Conservation (phyloP, 139 green algal species). For the Tetradesmus obliquus region DNA sequence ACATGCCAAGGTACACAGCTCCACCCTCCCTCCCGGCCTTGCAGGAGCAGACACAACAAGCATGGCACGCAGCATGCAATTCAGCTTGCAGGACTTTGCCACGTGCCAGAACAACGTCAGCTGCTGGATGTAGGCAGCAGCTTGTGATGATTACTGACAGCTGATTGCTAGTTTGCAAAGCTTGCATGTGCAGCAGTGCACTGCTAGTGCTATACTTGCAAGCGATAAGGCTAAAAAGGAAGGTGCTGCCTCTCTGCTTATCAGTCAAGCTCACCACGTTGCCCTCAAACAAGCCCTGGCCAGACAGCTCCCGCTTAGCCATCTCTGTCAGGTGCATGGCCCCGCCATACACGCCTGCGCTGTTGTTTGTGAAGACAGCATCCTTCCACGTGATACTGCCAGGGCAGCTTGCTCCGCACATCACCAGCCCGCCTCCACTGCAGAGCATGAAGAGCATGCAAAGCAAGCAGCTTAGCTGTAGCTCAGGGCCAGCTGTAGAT, state of each 20-base stretch:
- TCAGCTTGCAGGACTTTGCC: too few relatives aligned
- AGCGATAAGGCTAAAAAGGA: too few relatives aligned
- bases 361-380: slow-evolving; percentile 2
- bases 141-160: neutral
- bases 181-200: neutral
- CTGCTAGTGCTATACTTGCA: too few relatives aligned
- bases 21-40: neutral
- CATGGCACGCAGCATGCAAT: too few relatives aligned
- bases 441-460: neutral
- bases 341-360: slow-evolving; percentile 3
- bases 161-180: too few relatives aligned
- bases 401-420: neutral
- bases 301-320: neutral
- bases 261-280: slow-evolving; percentile 35
- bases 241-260: neutral
- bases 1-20: slow-evolving; percentile 37
- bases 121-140: neutral
- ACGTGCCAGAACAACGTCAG: neutral
- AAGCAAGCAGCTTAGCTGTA: neutral
- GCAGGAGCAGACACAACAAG: neutral
- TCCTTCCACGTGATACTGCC: neutral
- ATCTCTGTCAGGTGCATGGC: slow-evolving; percentile 36
- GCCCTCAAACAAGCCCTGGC: neutral
- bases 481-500: neutral
- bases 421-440: slow-evolving; percentile 23